These are phyloP conservation scores for Domatiomyces catenatus DNA, from an alignment of 2,329 filamentous ascomycete genomes.

Conservation along the genomic window DNA sequence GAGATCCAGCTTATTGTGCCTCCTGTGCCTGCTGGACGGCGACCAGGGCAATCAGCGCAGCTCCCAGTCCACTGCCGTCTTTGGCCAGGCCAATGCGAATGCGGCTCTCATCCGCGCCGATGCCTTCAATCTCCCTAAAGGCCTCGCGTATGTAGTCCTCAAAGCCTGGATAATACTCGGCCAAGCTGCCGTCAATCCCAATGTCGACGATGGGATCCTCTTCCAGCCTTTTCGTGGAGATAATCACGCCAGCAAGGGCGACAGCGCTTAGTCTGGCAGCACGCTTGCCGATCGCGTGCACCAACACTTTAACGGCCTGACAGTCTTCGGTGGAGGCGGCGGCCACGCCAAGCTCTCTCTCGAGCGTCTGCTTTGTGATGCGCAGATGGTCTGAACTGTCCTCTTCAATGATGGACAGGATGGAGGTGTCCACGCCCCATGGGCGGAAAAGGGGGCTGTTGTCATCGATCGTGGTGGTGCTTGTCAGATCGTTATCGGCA, in stretches of 20 bases:
- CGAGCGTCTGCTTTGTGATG: constrained; percentile 61
- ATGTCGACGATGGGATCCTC: constrained; percentile 65
- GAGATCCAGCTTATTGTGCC: neutral
- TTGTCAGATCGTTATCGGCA: constrained; percentile 49
- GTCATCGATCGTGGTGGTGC: constrained; percentile 53
- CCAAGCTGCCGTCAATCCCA: constrained; percentile 83
- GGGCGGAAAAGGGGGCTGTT: constrained; percentile 55
- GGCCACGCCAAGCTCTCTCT: constrained; percentile 59
- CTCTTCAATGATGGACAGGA: constrained; percentile 73
- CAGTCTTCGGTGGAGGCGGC: constrained; percentile 70
- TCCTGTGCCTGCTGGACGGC: constrained; percentile 29
- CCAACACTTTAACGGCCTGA: constrained; percentile 68
- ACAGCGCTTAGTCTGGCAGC: constrained; percentile 79
- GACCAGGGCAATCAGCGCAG: constrained; percentile 83
- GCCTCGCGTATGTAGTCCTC: constrained; percentile 76
- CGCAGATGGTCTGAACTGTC: constrained; percentile 60
- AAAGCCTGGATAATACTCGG: constrained; percentile 92
- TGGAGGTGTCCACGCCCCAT: constrained; percentile 83
- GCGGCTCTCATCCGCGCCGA: constrained; percentile 70
- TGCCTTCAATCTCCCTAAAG: constrained; percentile 57
- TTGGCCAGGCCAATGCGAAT: constrained; percentile 93
- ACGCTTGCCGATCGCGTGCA: constrained; percentile 70
- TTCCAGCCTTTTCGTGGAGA: constrained; percentile 60
- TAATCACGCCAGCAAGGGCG: constrained; percentile 67
- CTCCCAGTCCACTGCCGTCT: constrained; percentile 90